Percentiles rank a stretch among this genome's conserved stretches.
These are phyloP conservation scores for Leccinum longicurvipes DNA, from an alignment of 768 basidiomycete species.

Conservation along the genomic window DNA sequence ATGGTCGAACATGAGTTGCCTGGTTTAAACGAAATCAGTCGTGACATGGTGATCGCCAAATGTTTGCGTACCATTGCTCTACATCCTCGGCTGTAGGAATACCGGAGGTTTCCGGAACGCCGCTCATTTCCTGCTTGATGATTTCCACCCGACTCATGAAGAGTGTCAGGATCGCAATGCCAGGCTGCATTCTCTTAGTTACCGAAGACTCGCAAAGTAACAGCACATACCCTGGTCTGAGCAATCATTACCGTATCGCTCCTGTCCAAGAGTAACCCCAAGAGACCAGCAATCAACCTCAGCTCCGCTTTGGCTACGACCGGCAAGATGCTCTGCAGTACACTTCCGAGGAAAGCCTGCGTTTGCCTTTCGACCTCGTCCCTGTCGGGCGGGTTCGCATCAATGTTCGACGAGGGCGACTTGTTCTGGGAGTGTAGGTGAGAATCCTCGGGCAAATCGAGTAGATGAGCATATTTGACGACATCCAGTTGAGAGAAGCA, in stretches of 20 bases:
- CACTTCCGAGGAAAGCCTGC: slow-evolving; percentile 80
- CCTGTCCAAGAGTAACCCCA: slow-evolving; percentile 78
- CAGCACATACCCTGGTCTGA: slow-evolving; percentile 67
- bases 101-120: slow-evolving; percentile 52
- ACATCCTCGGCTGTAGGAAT: slow-evolving; percentile 68
- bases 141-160: slow-evolving; percentile 92
- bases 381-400: slow-evolving; percentile 38
- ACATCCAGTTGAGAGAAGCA: slow-evolving; percentile 95
- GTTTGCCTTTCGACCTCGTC: slow-evolving; percentile 84
- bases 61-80: slow-evolving; percentile 66
- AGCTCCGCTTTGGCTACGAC: slow-evolving; percentile 78
- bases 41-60: neutral
- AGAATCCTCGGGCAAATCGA: slow-evolving; percentile 65
- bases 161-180: slow-evolving; percentile 84
- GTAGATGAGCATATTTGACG: slow-evolving; percentile 68
- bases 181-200: slow-evolving; percentile 58
- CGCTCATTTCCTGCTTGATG: slow-evolving; percentile 69
- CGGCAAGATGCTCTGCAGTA: slow-evolving; percentile 83
- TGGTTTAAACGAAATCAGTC: slow-evolving; percentile 31
- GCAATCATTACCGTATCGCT: slow-evolving; percentile 72
- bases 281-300: slow-evolving; percentile 79
- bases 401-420: slow-evolving; percentile 16
- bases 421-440: slow-evolving; percentile 22
- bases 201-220: neutral
- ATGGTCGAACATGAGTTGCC: slow-evolving; percentile 87